Percentiles rank a stretch among this genome's conserved stretches.
phyloP scores from a whole-genome alignment of 768 basidiomycete genomes.

The Myochromella boudieri region DNA sequence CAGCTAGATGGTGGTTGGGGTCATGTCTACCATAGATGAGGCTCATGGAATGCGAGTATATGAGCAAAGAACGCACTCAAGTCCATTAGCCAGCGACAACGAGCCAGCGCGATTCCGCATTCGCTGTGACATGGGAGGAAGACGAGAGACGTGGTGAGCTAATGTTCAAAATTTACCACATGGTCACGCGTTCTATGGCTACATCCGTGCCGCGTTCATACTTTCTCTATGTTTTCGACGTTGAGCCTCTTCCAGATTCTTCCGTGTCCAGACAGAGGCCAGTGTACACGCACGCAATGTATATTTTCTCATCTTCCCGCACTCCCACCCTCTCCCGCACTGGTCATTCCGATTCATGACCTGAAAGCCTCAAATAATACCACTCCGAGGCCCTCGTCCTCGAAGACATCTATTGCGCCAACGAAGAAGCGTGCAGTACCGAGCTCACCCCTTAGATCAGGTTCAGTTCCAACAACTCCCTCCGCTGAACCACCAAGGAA shows the following conservation, averaged over 20 bases:
- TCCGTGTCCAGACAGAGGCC: slow-evolving; percentile 53
- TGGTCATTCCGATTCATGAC: slow-evolving; percentile 37
- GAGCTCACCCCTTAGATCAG: slow-evolving; percentile 24
- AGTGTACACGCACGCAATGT: slow-evolving; percentile 55
- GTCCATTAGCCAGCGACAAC: slow-evolving; percentile 18
- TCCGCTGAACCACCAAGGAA: slow-evolving; percentile 60
- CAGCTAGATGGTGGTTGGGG: slow-evolving; percentile 58
- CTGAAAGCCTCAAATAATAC: slow-evolving; percentile 7
- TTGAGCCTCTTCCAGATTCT: slow-evolving; percentile 56
- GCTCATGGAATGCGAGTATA: background rate
- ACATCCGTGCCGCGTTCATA: background rate
- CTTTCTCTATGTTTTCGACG: slow-evolving; percentile 58
- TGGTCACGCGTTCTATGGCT: background rate
- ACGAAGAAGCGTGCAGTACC: slow-evolving; percentile 54
- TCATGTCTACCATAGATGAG: slow-evolving; percentile 40
- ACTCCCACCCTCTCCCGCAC: slow-evolving; percentile 31
- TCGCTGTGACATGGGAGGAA: slow-evolving; percentile 2
- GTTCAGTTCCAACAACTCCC: slow-evolving; percentile 17
- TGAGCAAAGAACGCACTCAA: slow-evolving; percentile 26
- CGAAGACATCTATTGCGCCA: slow-evolving; percentile 29
- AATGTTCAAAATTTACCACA: background rate
- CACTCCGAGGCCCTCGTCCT: slow-evolving; percentile 11
- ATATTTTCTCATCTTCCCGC: slow-evolving; percentile 62
- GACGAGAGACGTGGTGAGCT: background rate
- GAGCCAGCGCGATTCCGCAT: slow-evolving; percentile 2